Percentiles rank a stretch among this genome's conserved stretches.
phyloP scores from a whole-genome alignment of 169 alveolate species.

The Pseudocohnilembus persalinus region DNA sequence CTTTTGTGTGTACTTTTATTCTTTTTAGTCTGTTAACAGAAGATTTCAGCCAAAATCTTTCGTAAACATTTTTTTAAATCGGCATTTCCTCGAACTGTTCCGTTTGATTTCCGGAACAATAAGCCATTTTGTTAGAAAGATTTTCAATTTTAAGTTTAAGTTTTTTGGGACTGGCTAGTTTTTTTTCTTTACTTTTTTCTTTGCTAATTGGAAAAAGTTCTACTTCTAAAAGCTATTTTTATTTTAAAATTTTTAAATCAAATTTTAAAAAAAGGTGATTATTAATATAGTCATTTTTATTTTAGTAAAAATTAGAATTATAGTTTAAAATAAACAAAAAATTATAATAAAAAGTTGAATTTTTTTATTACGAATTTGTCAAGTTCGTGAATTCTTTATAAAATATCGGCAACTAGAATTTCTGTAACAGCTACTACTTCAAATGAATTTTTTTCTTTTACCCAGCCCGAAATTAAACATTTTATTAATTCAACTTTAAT shows the following conservation, averaged over 20 bases:
- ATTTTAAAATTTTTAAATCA: too few relatives aligned
- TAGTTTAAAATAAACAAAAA: too few relatives aligned
- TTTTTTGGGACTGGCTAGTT: background rate
- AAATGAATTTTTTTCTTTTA: background rate
- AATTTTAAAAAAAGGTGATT: too few relatives aligned
- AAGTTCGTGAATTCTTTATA: background rate
- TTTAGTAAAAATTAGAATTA: too few relatives aligned
- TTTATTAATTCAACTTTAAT: background rate
- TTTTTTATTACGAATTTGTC: background rate
- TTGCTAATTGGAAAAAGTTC: too few relatives aligned
- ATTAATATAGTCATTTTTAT: too few relatives aligned
- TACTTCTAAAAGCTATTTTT: too few relatives aligned
- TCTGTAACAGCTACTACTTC: background rate
- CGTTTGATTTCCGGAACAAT: too few relatives aligned
- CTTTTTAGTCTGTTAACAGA: background rate
- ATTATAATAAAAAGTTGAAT: too few relatives aligned
- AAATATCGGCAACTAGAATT: background rate
- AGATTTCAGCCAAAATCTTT: background rate
- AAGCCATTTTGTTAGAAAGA: background rate
- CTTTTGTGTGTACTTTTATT: background rate
- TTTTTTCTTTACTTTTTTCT: too few relatives aligned
- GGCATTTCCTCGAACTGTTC: background rate
- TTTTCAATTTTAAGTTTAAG: background rate
- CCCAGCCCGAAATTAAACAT: background rate
- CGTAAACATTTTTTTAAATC: background rate